phyloP scores from a whole-genome alignment of 495 filamentous ascomycete species.

The Penicillium roqueforti region DNA sequence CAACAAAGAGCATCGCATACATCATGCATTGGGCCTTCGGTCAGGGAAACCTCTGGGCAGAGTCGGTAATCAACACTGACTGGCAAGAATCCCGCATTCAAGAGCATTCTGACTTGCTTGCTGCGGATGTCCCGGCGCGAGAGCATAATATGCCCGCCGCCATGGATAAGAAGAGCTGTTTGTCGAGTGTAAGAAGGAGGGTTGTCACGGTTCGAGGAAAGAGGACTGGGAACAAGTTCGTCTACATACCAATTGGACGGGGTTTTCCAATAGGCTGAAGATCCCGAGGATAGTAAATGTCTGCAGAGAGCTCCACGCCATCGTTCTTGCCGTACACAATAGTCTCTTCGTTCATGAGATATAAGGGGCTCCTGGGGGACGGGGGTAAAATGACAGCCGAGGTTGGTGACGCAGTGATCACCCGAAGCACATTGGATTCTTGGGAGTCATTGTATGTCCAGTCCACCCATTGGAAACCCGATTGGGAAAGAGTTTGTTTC shows the following conservation, averaged over 20 bases:
- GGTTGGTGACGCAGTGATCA: not conserved
- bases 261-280: not conserved
- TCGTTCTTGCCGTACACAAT: not conserved
- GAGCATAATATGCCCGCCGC: slow-evolving; percentile 48
- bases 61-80: slow-evolving; percentile 53
- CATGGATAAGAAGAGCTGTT: slow-evolving; percentile 38
- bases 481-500: not conserved
- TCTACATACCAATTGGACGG: slow-evolving; percentile 2
- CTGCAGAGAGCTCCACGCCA: not conserved
- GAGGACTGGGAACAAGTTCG: not conserved
- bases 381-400: not conserved
- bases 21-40: slow-evolving; percentile 48
- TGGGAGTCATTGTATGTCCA: not conserved
- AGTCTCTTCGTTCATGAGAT: not conserved
- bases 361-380: not conserved
- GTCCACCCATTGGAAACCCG: not conserved
- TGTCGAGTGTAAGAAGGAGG: not conserved
- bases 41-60: slow-evolving; percentile 48
- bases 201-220: not conserved
- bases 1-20: slow-evolving; percentile 42
- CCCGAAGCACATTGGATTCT: not conserved
- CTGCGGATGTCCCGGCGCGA: slow-evolving; percentile 41
- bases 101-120: slow-evolving; percentile 34
- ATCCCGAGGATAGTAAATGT: not conserved
- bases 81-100: slow-evolving; percentile 44